A percentile compares a stretch with the other conserved stretches of the same genome.
These are phyloP conservation scores for Solanum sejunctum DNA, from an alignment of 257 asterid genomes.

Conservation along the genomic window DNA sequence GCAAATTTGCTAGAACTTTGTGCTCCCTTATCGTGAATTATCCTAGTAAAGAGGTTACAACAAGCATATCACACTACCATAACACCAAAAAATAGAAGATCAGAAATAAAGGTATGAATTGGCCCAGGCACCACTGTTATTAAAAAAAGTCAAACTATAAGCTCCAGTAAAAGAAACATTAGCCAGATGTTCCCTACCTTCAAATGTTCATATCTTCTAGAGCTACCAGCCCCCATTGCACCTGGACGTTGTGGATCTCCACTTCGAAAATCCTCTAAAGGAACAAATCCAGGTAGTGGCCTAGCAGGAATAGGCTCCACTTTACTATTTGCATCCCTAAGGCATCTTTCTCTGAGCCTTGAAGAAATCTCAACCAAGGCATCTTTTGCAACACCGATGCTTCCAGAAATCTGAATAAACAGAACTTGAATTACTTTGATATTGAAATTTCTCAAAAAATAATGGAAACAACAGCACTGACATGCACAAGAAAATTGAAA, in stretches of 20 bases:
- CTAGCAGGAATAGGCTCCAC: constrained; percentile 37
- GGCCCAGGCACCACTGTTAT: not conserved
- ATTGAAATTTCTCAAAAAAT: not conserved
- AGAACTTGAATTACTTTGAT: constrained; percentile 2
- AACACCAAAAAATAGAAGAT: not conserved
- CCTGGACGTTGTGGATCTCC: constrained; percentile 21
- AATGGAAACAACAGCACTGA: not conserved
- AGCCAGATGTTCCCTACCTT: constrained; percentile 25
- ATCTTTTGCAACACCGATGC: constrained; percentile 55
- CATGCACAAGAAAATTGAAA: not conserved
- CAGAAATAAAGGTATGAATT: not conserved
- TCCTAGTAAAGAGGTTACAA: not conserved
- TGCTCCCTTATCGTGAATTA: not conserved
- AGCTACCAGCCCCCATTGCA: constrained; percentile 30
- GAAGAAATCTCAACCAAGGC: constrained; percentile 71
- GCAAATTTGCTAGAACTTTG: not conserved
- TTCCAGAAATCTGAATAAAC: constrained; percentile 53
- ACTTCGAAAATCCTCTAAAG: constrained; percentile 24
- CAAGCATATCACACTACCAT: not conserved
- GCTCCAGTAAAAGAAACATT: not conserved
- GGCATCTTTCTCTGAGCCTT: constrained; percentile 61
- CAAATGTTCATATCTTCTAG: constrained; percentile 38
- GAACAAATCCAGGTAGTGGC: constrained; percentile 36
- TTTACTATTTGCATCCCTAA: constrained; percentile 41
- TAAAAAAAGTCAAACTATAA: not conserved